Conservation (phyloP, 1,139 yeast species). For the Lizanozyma gosingica region DNA sequence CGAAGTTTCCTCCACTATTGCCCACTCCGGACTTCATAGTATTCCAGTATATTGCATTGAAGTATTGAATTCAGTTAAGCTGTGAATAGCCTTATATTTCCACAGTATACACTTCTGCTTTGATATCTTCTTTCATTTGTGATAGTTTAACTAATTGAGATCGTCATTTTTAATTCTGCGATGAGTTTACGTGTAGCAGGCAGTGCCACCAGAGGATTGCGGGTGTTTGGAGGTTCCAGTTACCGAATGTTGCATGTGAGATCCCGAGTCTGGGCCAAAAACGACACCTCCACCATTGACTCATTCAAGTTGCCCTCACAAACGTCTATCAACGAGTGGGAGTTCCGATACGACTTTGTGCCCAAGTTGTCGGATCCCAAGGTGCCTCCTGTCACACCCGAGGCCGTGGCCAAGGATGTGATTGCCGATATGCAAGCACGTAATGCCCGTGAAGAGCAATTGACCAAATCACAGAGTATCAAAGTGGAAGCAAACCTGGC, state of each 20-base stretch:
- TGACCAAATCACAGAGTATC: slow-evolving; percentile 25
- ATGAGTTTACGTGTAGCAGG: too few species aligned
- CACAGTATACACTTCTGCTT: too few species aligned
- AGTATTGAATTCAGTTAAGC: too few species aligned
- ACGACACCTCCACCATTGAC: slow-evolving; percentile 39
- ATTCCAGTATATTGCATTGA: too few species aligned
- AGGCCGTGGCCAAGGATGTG: slow-evolving; percentile 43
- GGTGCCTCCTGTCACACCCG: slow-evolving; percentile 43
- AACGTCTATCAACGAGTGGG: slow-evolving; percentile 41
- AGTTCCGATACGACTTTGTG: slow-evolving; percentile 42
- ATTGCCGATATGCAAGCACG: slow-evolving; percentile 25
- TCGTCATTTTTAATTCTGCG: too few species aligned
- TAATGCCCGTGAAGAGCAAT: slow-evolving; percentile 10
- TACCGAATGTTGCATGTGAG: neutral
- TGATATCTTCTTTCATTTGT: too few species aligned
- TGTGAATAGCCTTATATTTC: too few species aligned
- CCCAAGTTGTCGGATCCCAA: slow-evolving; percentile 38
- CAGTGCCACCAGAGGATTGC: too few species aligned
- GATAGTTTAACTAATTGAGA: too few species aligned
- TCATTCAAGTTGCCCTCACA: slow-evolving; percentile 38
- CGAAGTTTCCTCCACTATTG: too few species aligned
- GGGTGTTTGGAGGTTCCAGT: too few species aligned
- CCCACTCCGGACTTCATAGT: too few species aligned
- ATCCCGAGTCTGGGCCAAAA: slow-evolving; percentile 19
- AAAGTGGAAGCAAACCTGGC: slow-evolving; percentile 40